Evolutionary conservation across 768 basidiomycete genomes (phyloP), one percentile per base, ranked within the genome.

Genomic region (Termitomyces sp.): DNA sequence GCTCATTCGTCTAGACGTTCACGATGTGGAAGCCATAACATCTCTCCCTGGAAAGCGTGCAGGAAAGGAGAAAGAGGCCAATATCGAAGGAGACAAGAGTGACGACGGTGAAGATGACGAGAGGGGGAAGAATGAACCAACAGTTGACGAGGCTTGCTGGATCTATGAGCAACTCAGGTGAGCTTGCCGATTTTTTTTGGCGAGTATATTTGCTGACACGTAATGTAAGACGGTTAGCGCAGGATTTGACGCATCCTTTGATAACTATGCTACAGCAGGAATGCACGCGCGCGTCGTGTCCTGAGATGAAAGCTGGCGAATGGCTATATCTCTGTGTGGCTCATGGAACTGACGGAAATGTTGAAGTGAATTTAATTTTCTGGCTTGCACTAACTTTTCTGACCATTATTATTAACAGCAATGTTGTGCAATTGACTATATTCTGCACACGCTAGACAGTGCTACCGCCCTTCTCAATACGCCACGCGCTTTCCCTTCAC

Each of bases 271-370:
- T 94, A 41, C 92, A 94, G 68, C 85, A 88, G 64, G 91, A 92
- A 69, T 98, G 95, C 68, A 92, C 87, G 13, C 84, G 91, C 39
- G 73, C 80, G 36, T 83, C 88, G 10, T 99, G 96, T 77, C 92
- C 94, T 1, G 88, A 96, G 73, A 99, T 99, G 96, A 95, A 95
- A 71, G 94, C 95, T n/a, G 92, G 92, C 55, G 93, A 98, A 76
- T 98, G 96, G 96, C 79, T 92, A 29, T 98, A 97, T 72, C 75
- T 98, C 6, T 98, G 96, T 64, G 94, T 95, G 39, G 95, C 94
- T 0, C 94, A 98, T 71, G 93, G 92, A 22, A 91, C 86, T 65
- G 90, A 91, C 57, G 87, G 88, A 10, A 83, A 86, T 51, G 89
- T 91, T 84, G 92, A 93, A 83, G 91, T 90, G 64, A 47, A 81